Conservation (phyloP, 768 basidiomycete species). For the Lactarius evosmus region DNA sequence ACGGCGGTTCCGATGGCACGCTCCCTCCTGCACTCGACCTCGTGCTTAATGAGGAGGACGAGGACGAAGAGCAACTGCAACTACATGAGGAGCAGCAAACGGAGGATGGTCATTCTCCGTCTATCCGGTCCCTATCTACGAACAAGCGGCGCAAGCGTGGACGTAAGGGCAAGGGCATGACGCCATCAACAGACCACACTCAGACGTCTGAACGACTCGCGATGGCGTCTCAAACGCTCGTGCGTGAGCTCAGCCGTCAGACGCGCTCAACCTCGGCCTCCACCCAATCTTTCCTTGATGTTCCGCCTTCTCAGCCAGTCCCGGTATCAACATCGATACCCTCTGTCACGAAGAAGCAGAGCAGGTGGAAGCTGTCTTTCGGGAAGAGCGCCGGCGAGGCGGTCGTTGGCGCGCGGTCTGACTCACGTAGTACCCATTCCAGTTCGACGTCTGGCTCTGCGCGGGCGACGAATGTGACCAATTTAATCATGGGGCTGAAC, state of each 20-base stretch:
- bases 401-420: slow-evolving; percentile 1
- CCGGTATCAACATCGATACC: slow-evolving; percentile 32
- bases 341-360: slow-evolving; percentile 62
- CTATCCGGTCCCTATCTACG: slow-evolving; percentile 47
- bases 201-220: slow-evolving; percentile 69
- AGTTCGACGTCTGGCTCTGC: slow-evolving; percentile 38
- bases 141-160: slow-evolving; percentile 83
- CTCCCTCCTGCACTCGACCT: slow-evolving; percentile 21
- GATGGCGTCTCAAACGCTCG: slow-evolving; percentile 75
- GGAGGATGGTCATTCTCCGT: slow-evolving; percentile 12
- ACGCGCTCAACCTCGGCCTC: slow-evolving; percentile 28
- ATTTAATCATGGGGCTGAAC: slow-evolving; percentile 67
- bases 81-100: neutral
- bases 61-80: slow-evolving; percentile 46
- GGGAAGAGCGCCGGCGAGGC: slow-evolving; percentile 47
- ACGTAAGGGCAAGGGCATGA: slow-evolving; percentile 71
- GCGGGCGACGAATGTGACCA: slow-evolving; percentile 75
- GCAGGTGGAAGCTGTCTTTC: slow-evolving; percentile 83
- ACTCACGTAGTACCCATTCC: slow-evolving; percentile 14
- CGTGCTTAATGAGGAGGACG: slow-evolving; percentile 33
- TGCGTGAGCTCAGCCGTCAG: slow-evolving; percentile 75
- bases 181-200: slow-evolving; percentile 39
- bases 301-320: slow-evolving; percentile 41
- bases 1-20: slow-evolving; percentile 23
- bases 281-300: slow-evolving; percentile 26